phyloP scores from a whole-genome alignment of 2,329 filamentous ascomycete genomes.

The Sarocladium brachiariae region DNA sequence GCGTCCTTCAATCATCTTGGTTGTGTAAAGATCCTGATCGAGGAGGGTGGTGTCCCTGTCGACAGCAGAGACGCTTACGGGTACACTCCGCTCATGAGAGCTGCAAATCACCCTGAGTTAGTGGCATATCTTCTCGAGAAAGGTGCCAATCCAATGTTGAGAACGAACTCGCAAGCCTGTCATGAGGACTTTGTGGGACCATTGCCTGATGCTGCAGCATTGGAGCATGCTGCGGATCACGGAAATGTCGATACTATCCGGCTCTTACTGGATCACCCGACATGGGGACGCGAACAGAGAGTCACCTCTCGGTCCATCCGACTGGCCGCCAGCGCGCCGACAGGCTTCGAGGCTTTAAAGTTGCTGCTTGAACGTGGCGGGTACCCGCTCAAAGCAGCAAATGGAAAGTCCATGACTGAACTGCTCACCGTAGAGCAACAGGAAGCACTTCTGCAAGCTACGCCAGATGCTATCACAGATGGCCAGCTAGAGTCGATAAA shows the following conservation, averaged over 20 bases:
- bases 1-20: neutral
- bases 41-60: neutral
- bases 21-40: constrained; percentile 10
- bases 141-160: constrained; percentile 9
- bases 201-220: neutral
- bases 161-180: neutral
- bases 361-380: constrained; percentile 8
- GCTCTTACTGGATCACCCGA: neutral
- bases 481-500: constrained; percentile 8
- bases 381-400: neutral
- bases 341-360: constrained; percentile 7
- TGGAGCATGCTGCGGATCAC: neutral
- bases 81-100: constrained; percentile 1
- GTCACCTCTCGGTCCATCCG: neutral
- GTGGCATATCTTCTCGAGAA: constrained; percentile 8
- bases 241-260: neutral
- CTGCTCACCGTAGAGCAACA: constrained; percentile 8
- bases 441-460: neutral
- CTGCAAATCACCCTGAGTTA: neutral
- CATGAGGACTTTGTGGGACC: neutral
- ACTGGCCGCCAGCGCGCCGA: neutral
- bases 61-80: neutral
- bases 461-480: constrained; percentile 2
- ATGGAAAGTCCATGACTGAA: constrained; percentile 9
- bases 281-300: neutral